Conservation (phyloP, 2,329 filamentous ascomycete genomes). For the Epichloe elymi region DNA sequence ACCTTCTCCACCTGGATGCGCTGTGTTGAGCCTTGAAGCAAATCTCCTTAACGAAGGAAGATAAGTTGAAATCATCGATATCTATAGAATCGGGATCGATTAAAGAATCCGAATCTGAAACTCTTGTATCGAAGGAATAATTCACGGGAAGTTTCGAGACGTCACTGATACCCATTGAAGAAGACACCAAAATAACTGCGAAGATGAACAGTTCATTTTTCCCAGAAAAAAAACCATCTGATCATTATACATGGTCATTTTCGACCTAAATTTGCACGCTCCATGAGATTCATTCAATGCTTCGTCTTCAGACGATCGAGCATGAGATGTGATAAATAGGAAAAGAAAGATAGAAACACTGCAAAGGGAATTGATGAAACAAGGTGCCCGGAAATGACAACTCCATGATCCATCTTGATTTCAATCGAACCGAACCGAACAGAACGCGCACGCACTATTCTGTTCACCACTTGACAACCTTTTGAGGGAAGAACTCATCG, state of each 20-base stretch:
- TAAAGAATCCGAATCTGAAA: too few species aligned
- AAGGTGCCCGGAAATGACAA: not conserved
- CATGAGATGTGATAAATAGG: not conserved
- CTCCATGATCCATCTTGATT: not conserved
- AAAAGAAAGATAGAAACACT: not conserved
- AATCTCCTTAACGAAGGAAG: too few species aligned
- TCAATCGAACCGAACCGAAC: not conserved
- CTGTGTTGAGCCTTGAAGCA: too few species aligned
- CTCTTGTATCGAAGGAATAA: too few species aligned
- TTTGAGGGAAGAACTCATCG: conserved; percentile 28
- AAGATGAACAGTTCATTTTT: too few species aligned
- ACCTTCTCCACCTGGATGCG: too few species aligned
- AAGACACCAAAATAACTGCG: too few species aligned
- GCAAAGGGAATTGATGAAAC: not conserved
- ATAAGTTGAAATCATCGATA: too few species aligned
- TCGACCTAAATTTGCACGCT: not conserved
- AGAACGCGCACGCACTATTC: not conserved
- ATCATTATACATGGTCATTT: not conserved
- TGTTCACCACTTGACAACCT: conserved; percentile 24
- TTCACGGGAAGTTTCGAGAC: too few species aligned
- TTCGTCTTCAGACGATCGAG: not conserved
- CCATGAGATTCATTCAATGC: not conserved
- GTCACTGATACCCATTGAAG: too few species aligned
- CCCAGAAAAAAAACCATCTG: not conserved
- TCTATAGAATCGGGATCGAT: too few species aligned